These are phyloP conservation scores for Hemisphaericaspora subhashii DNA, from an alignment of 1,139 yeast species.

Conservation along the genomic window DNA sequence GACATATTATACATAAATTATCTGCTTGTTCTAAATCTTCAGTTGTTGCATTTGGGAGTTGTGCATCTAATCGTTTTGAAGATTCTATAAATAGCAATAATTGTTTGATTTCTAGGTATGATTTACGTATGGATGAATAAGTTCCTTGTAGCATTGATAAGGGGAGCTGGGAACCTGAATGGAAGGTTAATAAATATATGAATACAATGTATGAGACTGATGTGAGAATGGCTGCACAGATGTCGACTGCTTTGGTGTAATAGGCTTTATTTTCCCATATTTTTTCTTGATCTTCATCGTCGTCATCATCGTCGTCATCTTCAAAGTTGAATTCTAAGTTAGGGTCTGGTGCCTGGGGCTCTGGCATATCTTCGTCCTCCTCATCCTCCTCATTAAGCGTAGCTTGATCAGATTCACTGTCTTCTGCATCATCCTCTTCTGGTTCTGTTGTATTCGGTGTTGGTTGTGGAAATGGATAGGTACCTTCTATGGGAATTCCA, in stretches of 20 bases:
- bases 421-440: no score
- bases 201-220: constrained; percentile 33
- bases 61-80: constrained; percentile 63
- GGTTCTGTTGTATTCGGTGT: no score
- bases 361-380: constrained; percentile 41
- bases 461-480: no score
- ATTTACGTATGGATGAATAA: constrained; percentile 50
- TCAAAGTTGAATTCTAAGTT: background rate
- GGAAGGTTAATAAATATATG: constrained; percentile 41
- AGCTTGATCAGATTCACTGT: no score
- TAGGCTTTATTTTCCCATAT: constrained; percentile 73
- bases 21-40: constrained; percentile 62
- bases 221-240: constrained; percentile 46
- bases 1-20: constrained; percentile 75
- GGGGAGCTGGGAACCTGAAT: constrained; percentile 61
- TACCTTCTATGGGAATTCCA: no score
- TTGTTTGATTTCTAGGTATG: constrained; percentile 52
- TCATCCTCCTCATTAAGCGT: no score
- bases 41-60: constrained; percentile 58
- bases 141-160: constrained; percentile 69
- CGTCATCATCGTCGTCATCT: constrained; percentile 24
- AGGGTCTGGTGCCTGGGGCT: constrained; percentile 40
- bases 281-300: constrained; percentile 54
- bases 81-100: constrained; percentile 60
- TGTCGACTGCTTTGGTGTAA: constrained; percentile 58